These are phyloP conservation scores for Magnolia officinalis DNA, from an alignment of 164 flowering plant species.

Conservation along the genomic window DNA sequence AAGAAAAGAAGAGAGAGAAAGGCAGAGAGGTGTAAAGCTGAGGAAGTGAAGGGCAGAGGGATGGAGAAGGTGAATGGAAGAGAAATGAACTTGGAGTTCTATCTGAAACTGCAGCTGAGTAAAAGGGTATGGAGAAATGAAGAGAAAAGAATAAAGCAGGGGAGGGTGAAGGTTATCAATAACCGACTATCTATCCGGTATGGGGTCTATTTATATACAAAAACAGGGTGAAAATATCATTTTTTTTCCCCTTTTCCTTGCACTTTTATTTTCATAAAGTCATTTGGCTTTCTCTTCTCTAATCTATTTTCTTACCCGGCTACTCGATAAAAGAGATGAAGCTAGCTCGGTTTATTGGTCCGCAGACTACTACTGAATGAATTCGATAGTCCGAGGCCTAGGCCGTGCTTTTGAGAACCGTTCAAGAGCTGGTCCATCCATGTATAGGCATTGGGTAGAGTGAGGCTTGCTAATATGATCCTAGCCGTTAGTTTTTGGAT, in stretches of 20 bases:
- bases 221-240: conserved; percentile 24
- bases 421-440: too few relatives aligned
- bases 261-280: conserved; percentile 23
- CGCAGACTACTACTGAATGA: background rate
- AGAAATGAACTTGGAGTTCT: conserved; percentile 4
- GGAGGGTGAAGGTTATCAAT: conserved; percentile 28
- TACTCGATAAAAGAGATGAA: background rate
- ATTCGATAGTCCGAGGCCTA: too few relatives aligned
- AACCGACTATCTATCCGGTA: conserved; percentile 36
- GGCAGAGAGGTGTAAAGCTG: conserved; percentile 16
- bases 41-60: conserved; percentile 24
- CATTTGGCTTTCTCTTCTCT: conserved; percentile 19
- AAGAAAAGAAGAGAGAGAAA: conserved; percentile 5
- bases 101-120: conserved; percentile 9
- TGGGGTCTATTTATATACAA: conserved; percentile 35
- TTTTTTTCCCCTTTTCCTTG: background rate
- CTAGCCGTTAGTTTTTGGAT: too few relatives aligned
- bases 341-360: background rate
- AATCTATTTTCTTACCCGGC: background rate
- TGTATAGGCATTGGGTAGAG: too few relatives aligned
- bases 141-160: conserved; percentile 22
- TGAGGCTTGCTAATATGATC: too few relatives aligned
- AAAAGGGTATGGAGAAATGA: background rate
- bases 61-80: conserved; percentile 11
- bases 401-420: too few relatives aligned